Conservation (phyloP, 768 basidiomycete species). For the Roridomyces roridus region DNA sequence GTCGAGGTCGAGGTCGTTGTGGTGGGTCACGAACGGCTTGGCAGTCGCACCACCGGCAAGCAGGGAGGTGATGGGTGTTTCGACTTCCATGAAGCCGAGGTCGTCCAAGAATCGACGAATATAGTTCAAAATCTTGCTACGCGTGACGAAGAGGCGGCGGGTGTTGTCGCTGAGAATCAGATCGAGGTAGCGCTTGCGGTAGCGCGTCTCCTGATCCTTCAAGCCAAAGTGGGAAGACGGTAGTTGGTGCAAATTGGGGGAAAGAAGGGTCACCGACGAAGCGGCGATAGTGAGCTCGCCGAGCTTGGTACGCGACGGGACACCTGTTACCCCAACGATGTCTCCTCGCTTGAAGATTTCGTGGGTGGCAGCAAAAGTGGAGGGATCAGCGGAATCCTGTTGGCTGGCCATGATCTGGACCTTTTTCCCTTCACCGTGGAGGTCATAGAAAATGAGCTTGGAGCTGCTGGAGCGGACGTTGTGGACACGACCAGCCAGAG, state of each 20-base stretch:
- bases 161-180: constrained; percentile 93
- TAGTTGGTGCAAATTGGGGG: constrained; percentile 95
- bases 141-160: constrained; percentile 88
- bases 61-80: constrained; percentile 98
- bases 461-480: constrained; percentile 83
- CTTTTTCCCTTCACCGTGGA: constrained; percentile 90
- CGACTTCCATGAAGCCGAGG: constrained; percentile 97
- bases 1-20: constrained; percentile 97
- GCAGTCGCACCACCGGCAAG: constrained; percentile 97
- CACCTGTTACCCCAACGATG: constrained; percentile 91
- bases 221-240: constrained; percentile 92
- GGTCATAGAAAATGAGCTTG: constrained; percentile 93
- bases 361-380: constrained; percentile 73
- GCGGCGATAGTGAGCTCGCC: constrained; percentile 94
- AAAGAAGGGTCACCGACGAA: constrained; percentile 81
- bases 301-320: constrained; percentile 91
- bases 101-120: constrained; percentile 88
- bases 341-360: constrained; percentile 94
- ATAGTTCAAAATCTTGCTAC: constrained; percentile 91
- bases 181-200: constrained; percentile 98
- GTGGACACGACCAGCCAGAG: constrained; percentile 90
- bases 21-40: constrained; percentile 98
- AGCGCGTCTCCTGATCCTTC: constrained; percentile 97
- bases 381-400: constrained; percentile 74
- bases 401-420: constrained; percentile 94